Percentiles rank a stretch among this genome's conserved stretches.
Conservation (phyloP, 1,139 yeast species). For the Yamadazyma sp. region DNA sequence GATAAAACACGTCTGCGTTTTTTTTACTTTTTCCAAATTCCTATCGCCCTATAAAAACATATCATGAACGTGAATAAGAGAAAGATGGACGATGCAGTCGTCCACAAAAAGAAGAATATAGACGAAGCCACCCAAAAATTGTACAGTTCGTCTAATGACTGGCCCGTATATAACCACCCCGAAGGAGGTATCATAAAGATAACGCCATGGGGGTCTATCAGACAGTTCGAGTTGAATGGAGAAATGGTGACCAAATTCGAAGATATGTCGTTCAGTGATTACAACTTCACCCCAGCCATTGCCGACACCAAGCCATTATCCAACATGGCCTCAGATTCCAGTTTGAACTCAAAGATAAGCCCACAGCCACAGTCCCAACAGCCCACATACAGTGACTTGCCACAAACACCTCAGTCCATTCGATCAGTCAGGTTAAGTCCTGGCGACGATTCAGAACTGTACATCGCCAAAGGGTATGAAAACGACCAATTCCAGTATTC, state of each 20-base stretch:
- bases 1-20: neutral
- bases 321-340: slow-evolving; percentile 8
- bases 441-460: slow-evolving; percentile 40
- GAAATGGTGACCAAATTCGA: slow-evolving; percentile 43
- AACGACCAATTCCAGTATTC: slow-evolving; percentile 19
- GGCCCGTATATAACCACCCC: slow-evolving; percentile 64
- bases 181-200: slow-evolving; percentile 65
- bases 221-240: slow-evolving; percentile 38
- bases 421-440: slow-evolving; percentile 30
- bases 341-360: slow-evolving; percentile 14
- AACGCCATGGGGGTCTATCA: slow-evolving; percentile 58
- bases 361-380: neutral
- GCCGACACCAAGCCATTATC: slow-evolving; percentile 10
- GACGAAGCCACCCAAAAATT: slow-evolving; percentile 23
- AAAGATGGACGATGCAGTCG: slow-evolving; percentile 24
- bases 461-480: slow-evolving; percentile 42
- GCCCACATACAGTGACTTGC: slow-evolving; percentile 23
- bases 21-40: neutral
- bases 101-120: slow-evolving; percentile 25
- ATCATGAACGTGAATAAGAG: slow-evolving; percentile 24
- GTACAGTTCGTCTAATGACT: slow-evolving; percentile 40
- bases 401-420: slow-evolving; percentile 40
- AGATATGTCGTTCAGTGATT: slow-evolving; percentile 42
- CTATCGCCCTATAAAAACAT: neutral
- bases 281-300: slow-evolving; percentile 23